Evolutionary conservation across 495 filamentous ascomycete genomes (phyloP).

Genomic region (Glarea lozoyensis): DNA sequence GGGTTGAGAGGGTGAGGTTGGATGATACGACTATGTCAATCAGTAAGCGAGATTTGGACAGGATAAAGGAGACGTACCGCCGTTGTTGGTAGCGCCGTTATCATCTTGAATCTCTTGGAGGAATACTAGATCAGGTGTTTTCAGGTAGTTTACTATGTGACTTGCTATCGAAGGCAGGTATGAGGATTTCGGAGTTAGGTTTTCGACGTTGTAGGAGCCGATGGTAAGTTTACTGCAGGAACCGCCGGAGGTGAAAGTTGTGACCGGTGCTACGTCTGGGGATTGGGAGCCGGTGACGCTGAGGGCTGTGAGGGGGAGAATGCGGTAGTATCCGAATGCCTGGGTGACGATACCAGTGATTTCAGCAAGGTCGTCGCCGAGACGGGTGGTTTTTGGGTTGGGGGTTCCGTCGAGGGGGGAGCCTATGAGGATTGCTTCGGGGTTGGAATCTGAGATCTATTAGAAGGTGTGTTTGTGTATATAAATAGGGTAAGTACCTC

Average conservation of each 20-base stretch:
- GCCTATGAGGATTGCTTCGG: constrained; percentile 51
- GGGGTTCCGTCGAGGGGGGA: constrained; percentile 47
- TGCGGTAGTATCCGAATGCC: constrained; percentile 49
- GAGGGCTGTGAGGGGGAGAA: constrained; percentile 46
- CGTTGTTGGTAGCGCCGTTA: constrained; percentile 41
- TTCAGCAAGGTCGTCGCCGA: constrained; percentile 45
- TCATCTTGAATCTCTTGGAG: constrained; percentile 57
- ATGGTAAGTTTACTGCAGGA: constrained; percentile 44
- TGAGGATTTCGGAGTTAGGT: constrained; percentile 36
- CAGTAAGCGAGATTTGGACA: too few relatives aligned
- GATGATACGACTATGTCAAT: constrained; percentile 27
- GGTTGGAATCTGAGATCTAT: constrained; percentile 41
- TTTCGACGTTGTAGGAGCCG: constrained; percentile 54
- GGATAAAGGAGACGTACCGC: constrained; percentile 12
- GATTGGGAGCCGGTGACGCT: constrained; percentile 26
- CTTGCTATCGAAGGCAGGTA: constrained; percentile 38
- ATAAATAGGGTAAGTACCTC: constrained; percentile 22
- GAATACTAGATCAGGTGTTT: constrained; percentile 44
- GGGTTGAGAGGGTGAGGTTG: constrained; percentile 36
- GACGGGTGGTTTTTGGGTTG: constrained; percentile 41
- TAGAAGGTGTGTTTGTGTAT: neutral
- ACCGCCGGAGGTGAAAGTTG: constrained; percentile 32
- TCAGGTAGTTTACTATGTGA: constrained; percentile 46
- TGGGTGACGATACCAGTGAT: constrained; percentile 51
- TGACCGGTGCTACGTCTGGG: constrained; percentile 28